A percentile compares a stretch with the other conserved stretches of the same genome.
These are phyloP conservation scores for Leonotis leonurus DNA, from an alignment of 257 asterid species.

Conservation along the genomic window DNA sequence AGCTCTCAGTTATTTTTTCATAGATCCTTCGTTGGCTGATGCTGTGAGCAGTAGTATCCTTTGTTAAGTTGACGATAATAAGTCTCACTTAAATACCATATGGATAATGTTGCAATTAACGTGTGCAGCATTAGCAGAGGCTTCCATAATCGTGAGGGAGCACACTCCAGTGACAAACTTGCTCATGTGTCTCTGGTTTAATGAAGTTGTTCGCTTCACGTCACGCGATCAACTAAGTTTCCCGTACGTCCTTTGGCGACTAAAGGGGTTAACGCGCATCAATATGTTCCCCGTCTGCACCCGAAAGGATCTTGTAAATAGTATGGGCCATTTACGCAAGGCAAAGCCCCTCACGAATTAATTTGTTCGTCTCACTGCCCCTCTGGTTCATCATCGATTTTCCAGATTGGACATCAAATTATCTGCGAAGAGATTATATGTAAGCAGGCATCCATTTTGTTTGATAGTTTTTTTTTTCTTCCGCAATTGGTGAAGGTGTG, in stretches of 20 bases:
- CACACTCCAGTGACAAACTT: conserved; percentile 65
- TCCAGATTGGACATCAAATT: too few species aligned
- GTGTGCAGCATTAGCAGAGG: conserved; percentile 89
- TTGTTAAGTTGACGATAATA: background rate
- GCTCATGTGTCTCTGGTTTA: conserved; percentile 91
- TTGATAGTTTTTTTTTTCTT: background rate
- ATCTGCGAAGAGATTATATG: background rate
- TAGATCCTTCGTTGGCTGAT: background rate
- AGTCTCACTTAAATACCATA: background rate
- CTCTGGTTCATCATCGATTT: conserved; percentile 7
- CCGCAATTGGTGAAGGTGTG: conserved; percentile 1
- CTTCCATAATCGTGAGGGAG: conserved; percentile 91
- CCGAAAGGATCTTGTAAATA: conserved; percentile 93
- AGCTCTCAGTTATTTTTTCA: background rate
- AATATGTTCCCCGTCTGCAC: conserved; percentile 91
- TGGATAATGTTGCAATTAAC: background rate
- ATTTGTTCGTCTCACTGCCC: conserved; percentile 5
- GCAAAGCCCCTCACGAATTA: conserved; percentile 69
- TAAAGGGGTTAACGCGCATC: conserved; percentile 51
- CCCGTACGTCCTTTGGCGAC: conserved; percentile 86
- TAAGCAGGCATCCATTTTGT: background rate
- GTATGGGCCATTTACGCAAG: conserved; percentile 95
- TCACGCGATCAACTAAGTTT: conserved; percentile 96
- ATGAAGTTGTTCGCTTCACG: conserved; percentile 95
- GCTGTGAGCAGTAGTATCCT: background rate